Evolutionary conservation across 495 filamentous ascomycete species (phyloP).

Genomic region (Tuber melanosporum): DNA sequence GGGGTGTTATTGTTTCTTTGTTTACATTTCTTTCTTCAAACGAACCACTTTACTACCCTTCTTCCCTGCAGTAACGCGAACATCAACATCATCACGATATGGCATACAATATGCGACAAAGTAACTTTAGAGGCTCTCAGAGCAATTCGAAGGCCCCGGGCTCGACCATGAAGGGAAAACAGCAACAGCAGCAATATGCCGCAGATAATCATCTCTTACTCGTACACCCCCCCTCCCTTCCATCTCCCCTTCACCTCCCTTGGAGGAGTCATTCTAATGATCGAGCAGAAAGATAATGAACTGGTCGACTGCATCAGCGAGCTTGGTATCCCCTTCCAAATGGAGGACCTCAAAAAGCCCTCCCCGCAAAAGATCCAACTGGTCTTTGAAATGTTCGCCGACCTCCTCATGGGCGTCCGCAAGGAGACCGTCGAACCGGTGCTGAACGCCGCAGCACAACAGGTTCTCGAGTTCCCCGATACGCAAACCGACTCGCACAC

Average conservation of each 20-base stretch:
- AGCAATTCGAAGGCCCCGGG: conserved; percentile 31
- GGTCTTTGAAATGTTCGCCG: conserved; percentile 95
- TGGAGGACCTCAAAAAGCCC: conserved; percentile 87
- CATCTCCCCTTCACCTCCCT: neutral
- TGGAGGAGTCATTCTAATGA: neutral
- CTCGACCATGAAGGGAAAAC: conserved; percentile 18
- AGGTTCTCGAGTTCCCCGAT: conserved; percentile 63
- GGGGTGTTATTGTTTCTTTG: conserved; percentile 10
- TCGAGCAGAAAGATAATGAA: conserved; percentile 57
- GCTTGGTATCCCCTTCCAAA: conserved; percentile 79
- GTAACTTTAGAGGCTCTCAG: conserved; percentile 33
- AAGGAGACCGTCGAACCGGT: conserved; percentile 87
- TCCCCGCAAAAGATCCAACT: conserved; percentile 89
- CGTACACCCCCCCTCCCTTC: neutral
- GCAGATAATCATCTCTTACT: conserved; percentile 33
- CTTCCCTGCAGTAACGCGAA: neutral
- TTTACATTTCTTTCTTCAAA: conserved; percentile 8
- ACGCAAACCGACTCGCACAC: conserved; percentile 80
- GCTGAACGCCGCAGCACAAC: conserved; percentile 81
- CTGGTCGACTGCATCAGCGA: conserved; percentile 96
- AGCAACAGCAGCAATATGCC: conserved; percentile 18
- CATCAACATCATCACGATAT: conserved; percentile 10
- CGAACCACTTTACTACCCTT: neutral
- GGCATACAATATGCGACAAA: conserved; percentile 34
- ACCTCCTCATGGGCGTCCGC: conserved; percentile 83